Conservation (phyloP, 139 green algal genomes). For the Pseudopediastrum boryanum region DNA sequence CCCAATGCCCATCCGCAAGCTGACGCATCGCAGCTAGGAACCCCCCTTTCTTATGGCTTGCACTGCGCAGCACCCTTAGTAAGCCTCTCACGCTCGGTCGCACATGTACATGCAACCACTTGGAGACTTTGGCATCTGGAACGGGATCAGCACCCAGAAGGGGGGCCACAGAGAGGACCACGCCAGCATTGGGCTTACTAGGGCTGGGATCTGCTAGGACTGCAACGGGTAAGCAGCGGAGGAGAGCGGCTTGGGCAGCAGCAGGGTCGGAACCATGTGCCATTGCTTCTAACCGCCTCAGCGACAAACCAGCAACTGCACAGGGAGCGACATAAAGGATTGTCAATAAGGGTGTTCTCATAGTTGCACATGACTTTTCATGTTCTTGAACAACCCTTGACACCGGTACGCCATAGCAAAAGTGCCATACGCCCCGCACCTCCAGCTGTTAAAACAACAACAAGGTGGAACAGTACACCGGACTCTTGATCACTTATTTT, state of each 20-base stretch:
- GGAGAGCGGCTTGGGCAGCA: not conserved
- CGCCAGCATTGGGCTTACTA: constrained; percentile 53
- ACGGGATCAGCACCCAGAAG: constrained; percentile 66
- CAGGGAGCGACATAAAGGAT: too few species aligned
- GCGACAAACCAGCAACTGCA: constrained; percentile 24
- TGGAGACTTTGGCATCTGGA: constrained; percentile 61
- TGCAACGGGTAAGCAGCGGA: constrained; percentile 59
- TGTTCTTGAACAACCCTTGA: too few species aligned
- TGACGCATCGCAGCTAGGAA: constrained; percentile 54
- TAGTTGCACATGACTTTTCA: too few species aligned
- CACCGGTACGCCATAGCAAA: too few species aligned
- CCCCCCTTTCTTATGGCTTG: constrained; percentile 44
- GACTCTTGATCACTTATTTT: too few species aligned
- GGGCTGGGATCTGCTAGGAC: constrained; percentile 68
- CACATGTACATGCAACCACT: constrained; percentile 86
- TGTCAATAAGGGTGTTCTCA: too few species aligned
- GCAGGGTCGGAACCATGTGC: not conserved
- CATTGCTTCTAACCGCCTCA: constrained; percentile 9
- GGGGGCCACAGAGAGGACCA: constrained; percentile 77
- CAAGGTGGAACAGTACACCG: too few species aligned
- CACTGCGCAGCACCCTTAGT: constrained; percentile 39
- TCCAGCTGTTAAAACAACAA: too few species aligned
- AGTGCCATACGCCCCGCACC: too few species aligned
- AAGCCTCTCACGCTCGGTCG: constrained; percentile 73
- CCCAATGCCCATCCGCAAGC: constrained; percentile 87